Evolutionary conservation across 2,329 filamentous ascomycete species (phyloP), one percentile per base, ranked within the genome.

Genomic region (Fusarium graminum): DNA sequence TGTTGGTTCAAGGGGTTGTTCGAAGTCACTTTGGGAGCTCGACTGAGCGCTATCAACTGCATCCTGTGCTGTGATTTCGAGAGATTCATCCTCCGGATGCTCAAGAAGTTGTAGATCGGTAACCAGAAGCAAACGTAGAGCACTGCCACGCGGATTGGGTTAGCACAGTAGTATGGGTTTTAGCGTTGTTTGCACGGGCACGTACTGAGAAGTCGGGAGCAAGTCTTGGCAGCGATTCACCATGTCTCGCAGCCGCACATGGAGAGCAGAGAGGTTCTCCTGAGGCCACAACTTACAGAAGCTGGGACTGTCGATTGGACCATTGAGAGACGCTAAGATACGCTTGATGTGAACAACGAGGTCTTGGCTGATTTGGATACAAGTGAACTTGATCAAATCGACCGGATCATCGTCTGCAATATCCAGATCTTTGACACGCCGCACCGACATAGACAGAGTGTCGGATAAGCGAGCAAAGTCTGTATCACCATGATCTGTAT

Each of bases 331-430:
- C 12, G 39, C 32, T 5, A 55, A 44, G 14, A 61, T 32, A 16
- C 60, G 67, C 40, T 55, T 53, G 36, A 75, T 39, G 40, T 74
- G 71, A 8, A 74, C 36, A 2, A 64, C 22, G 9, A 76, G 43
- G 16, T 73, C 74, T 28, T 64, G 53, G n/a, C 63, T 71, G 19
- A 76, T 65, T 47, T 72, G 74, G 64, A 61, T 43, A 30, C 68
- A 74, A 22, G 67, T 58, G 39, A 65, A 65, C 44, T 22, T 49
- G 61, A 57, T 49, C 28, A 36, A 29, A n/a, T n/a, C 41, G 11
- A 50, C n/a, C 32, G 59, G 5, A 22, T 14, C 17, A 30, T 52
- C 28, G n/a, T 19, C 43, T 7, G 40, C 9, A 10, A 32, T 19
- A 1, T 13, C 47, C 4, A 43, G 19, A 28, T 45, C 28, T 10